phyloP scores from a whole-genome alignment of 345 rosid species.

The Populus tremula region DNA sequence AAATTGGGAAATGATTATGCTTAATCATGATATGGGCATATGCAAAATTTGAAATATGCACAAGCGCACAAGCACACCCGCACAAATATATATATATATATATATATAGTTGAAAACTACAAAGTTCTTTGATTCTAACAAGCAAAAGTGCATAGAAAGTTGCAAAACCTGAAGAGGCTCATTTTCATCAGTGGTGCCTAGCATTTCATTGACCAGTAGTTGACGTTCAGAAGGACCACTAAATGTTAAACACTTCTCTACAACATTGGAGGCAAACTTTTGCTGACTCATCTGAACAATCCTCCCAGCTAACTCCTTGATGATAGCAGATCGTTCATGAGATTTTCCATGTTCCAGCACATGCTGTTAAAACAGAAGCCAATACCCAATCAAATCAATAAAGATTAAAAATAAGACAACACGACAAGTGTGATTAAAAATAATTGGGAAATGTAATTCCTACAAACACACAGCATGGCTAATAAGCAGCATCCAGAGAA shows the following conservation, averaged over 20 bases:
- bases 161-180: conserved; percentile 93
- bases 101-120: conserved; percentile 8
- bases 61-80: background rate
- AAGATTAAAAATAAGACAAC: background rate
- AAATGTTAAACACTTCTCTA: conserved; percentile 85
- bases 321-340: conserved; percentile 74
- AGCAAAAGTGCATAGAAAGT: conserved; percentile 63
- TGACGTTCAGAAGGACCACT: conserved; percentile 75
- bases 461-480: background rate
- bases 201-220: conserved; percentile 85
- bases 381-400: background rate
- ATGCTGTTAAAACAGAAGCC: conserved; percentile 47
- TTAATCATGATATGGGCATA: background rate
- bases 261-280: conserved; percentile 93
- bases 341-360: conserved; percentile 94
- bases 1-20: background rate
- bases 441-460: background rate
- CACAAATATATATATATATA: too few relatives aligned
- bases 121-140: conserved; percentile 63
- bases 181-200: conserved; percentile 87
- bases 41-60: background rate
- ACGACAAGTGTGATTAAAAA: background rate
- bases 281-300: conserved; percentile 97
- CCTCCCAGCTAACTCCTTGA: conserved; percentile 71
- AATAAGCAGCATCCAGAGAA: background rate